Evolutionary conservation across 1,139 yeast species (phyloP).

Genomic region (Waltiozyma sp.): DNA sequence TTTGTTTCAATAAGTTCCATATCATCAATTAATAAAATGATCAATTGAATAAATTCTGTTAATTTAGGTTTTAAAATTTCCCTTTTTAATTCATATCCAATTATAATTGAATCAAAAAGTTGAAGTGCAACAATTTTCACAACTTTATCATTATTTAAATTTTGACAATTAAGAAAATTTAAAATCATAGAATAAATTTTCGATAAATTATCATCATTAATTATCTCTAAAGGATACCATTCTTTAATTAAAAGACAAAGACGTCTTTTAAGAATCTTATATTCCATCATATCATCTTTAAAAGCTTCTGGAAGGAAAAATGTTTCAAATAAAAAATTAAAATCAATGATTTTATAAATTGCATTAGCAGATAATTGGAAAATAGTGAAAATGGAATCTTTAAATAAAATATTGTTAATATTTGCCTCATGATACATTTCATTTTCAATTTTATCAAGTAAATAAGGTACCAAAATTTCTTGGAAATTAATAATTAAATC

Average conservation of each 20-base stretch:
- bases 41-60: constrained; percentile 37
- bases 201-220: constrained; percentile 42
- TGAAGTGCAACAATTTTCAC: constrained; percentile 71
- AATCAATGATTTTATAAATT: constrained; percentile 52
- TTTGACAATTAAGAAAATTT: constrained; percentile 31
- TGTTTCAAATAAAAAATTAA: constrained; percentile 45
- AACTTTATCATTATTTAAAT: constrained; percentile 52
- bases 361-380: constrained; percentile 69
- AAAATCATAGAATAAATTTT: constrained; percentile 43
- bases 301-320: constrained; percentile 62
- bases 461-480: constrained; percentile 46
- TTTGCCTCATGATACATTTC: constrained; percentile 32
- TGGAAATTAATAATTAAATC: constrained; percentile 61
- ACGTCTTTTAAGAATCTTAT: constrained; percentile 63
- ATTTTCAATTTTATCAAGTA: constrained; percentile 51
- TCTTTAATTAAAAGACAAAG: constrained; percentile 66
- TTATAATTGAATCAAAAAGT: constrained; percentile 55
- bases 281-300: constrained; percentile 32
- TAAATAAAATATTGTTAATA: constrained; percentile 44
- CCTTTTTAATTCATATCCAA: constrained; percentile 80
- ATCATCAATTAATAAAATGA: constrained; percentile 34
- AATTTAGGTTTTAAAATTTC: constrained; percentile 50
- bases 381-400: constrained; percentile 73
- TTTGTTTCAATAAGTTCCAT: constrained; percentile 64
- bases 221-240: constrained; percentile 59